These are phyloP conservation scores for Colletotrichum costaricense DNA, from an alignment of 2,329 filamentous ascomycete species.

Conservation along the genomic window DNA sequence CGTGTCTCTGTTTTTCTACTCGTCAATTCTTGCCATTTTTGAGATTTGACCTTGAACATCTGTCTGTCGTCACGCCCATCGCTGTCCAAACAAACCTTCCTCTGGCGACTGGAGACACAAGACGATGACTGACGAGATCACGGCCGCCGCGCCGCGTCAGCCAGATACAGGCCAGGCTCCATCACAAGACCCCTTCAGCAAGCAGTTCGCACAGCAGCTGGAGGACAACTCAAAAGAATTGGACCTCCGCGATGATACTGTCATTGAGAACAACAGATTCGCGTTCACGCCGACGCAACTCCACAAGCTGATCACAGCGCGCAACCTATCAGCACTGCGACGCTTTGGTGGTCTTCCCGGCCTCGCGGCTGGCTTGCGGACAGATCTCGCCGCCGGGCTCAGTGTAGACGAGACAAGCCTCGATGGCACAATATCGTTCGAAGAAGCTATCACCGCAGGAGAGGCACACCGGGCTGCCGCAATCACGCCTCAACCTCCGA, in stretches of 20 bases:
- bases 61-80: background rate
- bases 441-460: constrained; percentile 58
- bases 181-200: constrained; percentile 32
- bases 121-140: constrained; percentile 62
- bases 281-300: constrained; percentile 66
- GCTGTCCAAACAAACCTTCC: background rate
- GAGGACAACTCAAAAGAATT: constrained; percentile 8
- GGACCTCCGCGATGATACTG: constrained; percentile 26
- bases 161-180: constrained; percentile 57
- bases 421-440: constrained; percentile 57
- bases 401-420: constrained; percentile 61
- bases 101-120: background rate
- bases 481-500: constrained; percentile 39
- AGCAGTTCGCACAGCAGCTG: background rate
- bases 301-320: constrained; percentile 63
- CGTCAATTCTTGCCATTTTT: constrained; percentile 15
- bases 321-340: constrained; percentile 59
- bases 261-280: constrained; percentile 57
- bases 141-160: constrained; percentile 61
- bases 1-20: background rate
- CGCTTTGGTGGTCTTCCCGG: constrained; percentile 65
- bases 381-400: constrained; percentile 59
- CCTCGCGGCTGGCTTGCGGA: constrained; percentile 62
- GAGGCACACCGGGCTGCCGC: constrained; percentile 44
- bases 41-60: background rate